Evolutionary conservation across 148 eudicot species (phyloP), one percentile per base, ranked within the genome.

Genomic region (Nepenthes mirabilis): DNA sequence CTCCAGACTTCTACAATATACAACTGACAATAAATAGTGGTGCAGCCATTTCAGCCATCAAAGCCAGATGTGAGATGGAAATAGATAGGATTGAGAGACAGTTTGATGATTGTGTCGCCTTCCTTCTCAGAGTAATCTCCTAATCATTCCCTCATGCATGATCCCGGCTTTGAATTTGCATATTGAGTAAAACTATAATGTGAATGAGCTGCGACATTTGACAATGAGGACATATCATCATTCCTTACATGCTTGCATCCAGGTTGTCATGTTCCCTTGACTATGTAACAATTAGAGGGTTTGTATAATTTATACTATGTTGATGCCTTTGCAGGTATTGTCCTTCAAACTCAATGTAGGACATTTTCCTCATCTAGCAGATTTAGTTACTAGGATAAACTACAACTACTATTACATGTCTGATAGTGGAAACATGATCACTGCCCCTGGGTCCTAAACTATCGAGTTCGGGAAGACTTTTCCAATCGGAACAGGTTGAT

Each of bases 91-190:
- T 91, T 54, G 98, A 88, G 72, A 91, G 83, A 71, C 94, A 88
- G 69, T 91, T 88, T 62, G 95, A 91, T 80, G 96, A 88, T 49
- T 91, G 98, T 95, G 88, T 88, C 68, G 84, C 96, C 48, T 88
- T 91, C 63, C 96, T 91, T 75, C 88, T 91, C 67, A 86, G 94
- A 73, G 98, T 91, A 88, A 43, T 75, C 63, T 60, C 61, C 74
- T 58, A 37, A 36, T 56, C 49, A 56, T 33, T 5, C 5, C 14
- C 57, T 60, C 45, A 37, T 34, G 36, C 59, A 49, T 59, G 52
- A 47, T 60, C 8, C 6, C 8, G 45, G 45, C 6, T 8, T 40
- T 40, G 6, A 23, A 23, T 40, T 4, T 40, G 8, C 45, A 40
- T 40, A 40, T 40, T 4, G 8, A 40, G 45, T 40, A 40, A 40